Conservation (phyloP, 1,284 basidiomycete genomes). For the Puccinia polysora region DNA sequence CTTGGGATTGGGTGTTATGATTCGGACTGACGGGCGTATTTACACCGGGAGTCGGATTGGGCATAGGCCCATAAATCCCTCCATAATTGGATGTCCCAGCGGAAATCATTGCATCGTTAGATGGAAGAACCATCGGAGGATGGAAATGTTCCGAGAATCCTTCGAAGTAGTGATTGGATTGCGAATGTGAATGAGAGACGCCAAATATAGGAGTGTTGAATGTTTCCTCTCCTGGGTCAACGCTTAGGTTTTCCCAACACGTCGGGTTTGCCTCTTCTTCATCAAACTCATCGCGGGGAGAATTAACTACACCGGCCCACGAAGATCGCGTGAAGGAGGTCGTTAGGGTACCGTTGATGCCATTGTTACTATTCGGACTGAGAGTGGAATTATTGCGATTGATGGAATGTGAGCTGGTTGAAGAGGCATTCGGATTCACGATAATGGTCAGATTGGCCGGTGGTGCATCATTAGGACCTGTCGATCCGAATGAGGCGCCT, state of each 20-base stretch:
- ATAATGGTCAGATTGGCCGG: neutral
- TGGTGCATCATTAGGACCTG: slow-evolving; percentile 18
- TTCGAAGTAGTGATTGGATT: slow-evolving; percentile 24
- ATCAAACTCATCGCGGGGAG: slow-evolving; percentile 31
- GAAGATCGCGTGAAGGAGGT: slow-evolving; percentile 22
- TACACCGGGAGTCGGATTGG: neutral
- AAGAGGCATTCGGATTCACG: neutral
- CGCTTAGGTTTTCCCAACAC: slow-evolving; percentile 40
- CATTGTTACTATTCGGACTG: slow-evolving; percentile 13
- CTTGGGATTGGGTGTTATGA: neutral
- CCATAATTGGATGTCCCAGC: slow-evolving; percentile 6
- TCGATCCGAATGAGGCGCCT: slow-evolving; percentile 36
- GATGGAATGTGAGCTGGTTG: too few species aligned
- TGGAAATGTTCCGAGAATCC: slow-evolving; percentile 36
- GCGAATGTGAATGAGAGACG: slow-evolving; percentile 17
- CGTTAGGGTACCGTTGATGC: slow-evolving; percentile 21
- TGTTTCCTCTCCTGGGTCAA: slow-evolving; percentile 21
- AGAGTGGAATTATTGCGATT: slow-evolving; percentile 1
- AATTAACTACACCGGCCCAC: slow-evolving; percentile 20
- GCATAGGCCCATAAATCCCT: slow-evolving; percentile 22
- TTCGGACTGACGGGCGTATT: neutral
- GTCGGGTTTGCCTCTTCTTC: slow-evolving; percentile 32
- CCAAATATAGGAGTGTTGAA: slow-evolving; percentile 32
- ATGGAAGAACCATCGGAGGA: slow-evolving; percentile 36
- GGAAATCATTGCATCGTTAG: slow-evolving; percentile 1